A percentile compares a stretch with the other conserved stretches of the same genome.
Evolutionary conservation across 164 flowering plant genomes (phyloP).

Genomic region (Nymphaea thermarum): DNA sequence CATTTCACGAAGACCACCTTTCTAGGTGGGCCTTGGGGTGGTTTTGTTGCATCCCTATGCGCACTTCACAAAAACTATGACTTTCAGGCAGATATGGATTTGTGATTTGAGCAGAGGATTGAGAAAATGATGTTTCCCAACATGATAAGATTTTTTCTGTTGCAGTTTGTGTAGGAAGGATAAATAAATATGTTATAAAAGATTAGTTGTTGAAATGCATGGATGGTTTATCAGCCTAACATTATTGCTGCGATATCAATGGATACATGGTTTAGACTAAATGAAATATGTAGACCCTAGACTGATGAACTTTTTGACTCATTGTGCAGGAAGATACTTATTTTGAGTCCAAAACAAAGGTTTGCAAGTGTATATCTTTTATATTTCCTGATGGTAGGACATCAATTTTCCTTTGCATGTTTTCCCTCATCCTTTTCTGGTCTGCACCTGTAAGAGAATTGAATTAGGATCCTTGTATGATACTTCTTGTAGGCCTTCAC

Average conservation of each 20-base stretch:
- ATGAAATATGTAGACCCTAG: neutral
- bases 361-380: conserved; percentile 61
- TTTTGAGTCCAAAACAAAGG: conserved; percentile 23
- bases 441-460: neutral
- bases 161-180: neutral
- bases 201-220: too few relatives aligned
- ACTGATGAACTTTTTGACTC: neutral
- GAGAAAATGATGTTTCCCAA: too few relatives aligned
- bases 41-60: too few relatives aligned
- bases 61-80: too few relatives aligned
- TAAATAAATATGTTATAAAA: too few relatives aligned
- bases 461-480: neutral
- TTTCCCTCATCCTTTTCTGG: neutral
- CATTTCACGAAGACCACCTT: too few relatives aligned
- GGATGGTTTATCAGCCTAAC: too few relatives aligned
- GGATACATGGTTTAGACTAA: too few relatives aligned
- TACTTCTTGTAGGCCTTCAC: conserved; percentile 15
- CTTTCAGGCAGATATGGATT: too few relatives aligned
- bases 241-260: too few relatives aligned
- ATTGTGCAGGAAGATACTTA: conserved; percentile 38
- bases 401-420: neutral
- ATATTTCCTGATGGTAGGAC: conserved; percentile 55
- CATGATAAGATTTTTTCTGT: neutral
- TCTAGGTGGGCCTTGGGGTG: too few relatives aligned
- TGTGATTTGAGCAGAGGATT: too few relatives aligned